Base-by-base conservation (phyloP, 352 stramenopile species). In the Aphanomyces astaci region DNA sequence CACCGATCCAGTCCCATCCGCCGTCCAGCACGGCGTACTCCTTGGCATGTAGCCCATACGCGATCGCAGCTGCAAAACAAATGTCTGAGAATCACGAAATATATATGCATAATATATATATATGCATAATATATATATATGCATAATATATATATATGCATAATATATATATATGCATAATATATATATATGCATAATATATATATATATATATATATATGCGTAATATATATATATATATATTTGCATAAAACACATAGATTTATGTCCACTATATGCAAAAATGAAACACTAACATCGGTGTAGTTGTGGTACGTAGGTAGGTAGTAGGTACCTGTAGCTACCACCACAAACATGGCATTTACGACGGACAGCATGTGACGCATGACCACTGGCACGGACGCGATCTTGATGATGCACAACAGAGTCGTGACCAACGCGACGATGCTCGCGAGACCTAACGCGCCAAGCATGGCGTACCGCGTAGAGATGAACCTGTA, bases 301-400 rank as follows among this genome's bases (percentile, higher is more conserved):
- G n/a, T n/a, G n/a, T n/a, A n/a, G n/a, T n/a, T n/a, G n/a, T n/a
- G n/a, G n/a, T n/a, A n/a, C n/a, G n/a, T n/a, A n/a, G n/a, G n/a
- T n/a, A n/a, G n/a, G n/a, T n/a, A n/a, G n/a, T n/a, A n/a, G n/a
- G 27, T 17, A 78, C 73, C 74, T 4, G 68, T 71, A 66, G 84
- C 86, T 13, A 92, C 74, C 17, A 80, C 64, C 27, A 86, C 73
- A 63, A 92, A 94, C 62, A 85, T 74, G 31, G 73, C 73, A 72
- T 91, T 92, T 72, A 89, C 78, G 32, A 92, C 80, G 3, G 80
- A 82, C 62, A 92, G 74, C 75, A 94, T 81, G 69, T 77, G 87
- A 68, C 87, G 87, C 84, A 94, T 92, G 62, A 94, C 79, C 72
- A 92, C 90, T 5, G 86, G 86, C 36, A 94, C 79, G n/a, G 82